These are phyloP conservation scores for Raddia distichophylla DNA, from an alignment of 176 grass and related monocot genomes.

Conservation along the genomic window DNA sequence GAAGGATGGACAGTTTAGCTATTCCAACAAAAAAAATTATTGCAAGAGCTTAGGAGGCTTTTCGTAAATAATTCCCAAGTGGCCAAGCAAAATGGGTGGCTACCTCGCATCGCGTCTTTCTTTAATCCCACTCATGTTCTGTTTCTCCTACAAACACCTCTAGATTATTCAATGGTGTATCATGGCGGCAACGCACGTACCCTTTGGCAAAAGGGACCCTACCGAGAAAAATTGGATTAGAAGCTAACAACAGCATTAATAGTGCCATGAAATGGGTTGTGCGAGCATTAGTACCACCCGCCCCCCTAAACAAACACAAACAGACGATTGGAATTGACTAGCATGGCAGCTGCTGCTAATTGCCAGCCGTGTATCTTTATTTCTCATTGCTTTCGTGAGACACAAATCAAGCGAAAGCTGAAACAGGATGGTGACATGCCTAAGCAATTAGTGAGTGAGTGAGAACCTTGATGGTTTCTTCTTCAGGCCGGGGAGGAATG, in stretches of 20 bases:
- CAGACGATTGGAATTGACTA: constrained; percentile 35
- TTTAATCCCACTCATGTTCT: constrained; percentile 23
- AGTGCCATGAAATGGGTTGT: constrained; percentile 14
- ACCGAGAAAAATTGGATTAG: constrained; percentile 1
- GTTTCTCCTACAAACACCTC: constrained; percentile 16
- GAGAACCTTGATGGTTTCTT: constrained; percentile 32
- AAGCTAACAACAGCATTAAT: constrained; percentile 35
- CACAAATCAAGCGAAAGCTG: constrained; percentile 47
- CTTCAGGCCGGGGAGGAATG: neutral
- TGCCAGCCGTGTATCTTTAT: constrained; percentile 23
- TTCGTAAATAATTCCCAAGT: neutral
- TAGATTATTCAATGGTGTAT: constrained; percentile 4
- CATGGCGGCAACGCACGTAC: neutral
- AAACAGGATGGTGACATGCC: constrained; percentile 33
- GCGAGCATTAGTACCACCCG: neutral
- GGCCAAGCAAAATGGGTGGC: constrained; percentile 14
- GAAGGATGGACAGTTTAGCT: too few relatives aligned
- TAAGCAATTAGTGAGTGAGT: constrained; percentile 28
- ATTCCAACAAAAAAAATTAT: too few relatives aligned
- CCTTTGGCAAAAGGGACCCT: constrained; percentile 13
- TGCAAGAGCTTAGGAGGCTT: too few relatives aligned
- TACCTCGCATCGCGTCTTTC: constrained; percentile 39
- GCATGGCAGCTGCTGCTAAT: constrained; percentile 13
- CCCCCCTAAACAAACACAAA: neutral
- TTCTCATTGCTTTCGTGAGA: constrained; percentile 42